Evolutionary conservation across 2,329 filamentous ascomycete genomes (phyloP), one percentile per base, ranked within the genome.

Genomic region (Rutstroemia sp.): DNA sequence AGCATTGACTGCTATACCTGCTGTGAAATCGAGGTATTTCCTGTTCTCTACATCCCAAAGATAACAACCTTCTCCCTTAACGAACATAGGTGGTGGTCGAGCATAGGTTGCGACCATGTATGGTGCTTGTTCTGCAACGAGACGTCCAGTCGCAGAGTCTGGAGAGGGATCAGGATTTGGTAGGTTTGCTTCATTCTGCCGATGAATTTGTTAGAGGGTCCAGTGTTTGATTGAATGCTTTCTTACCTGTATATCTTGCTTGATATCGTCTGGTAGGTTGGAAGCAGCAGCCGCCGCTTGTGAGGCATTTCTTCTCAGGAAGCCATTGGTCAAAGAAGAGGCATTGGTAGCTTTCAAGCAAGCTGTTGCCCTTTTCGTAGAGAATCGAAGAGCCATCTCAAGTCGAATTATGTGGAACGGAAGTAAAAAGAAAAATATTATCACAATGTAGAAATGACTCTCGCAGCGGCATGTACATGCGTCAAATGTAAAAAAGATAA

Each of bases 91-190:
- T 46, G 88, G 80, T 49, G 94, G 92, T 25, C 94, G 89, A 52
- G 90, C 85, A 73, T 99, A 99, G 53, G 94, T 99, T 2, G 91
- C 87, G 27, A 99, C 88, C 92, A 99, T 97, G 74, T 85, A 97
- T 3, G 88, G 87, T 34, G 85, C 80, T 66, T 91, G 85, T 59
- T 89, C 82, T 63, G 83, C 79, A 62, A 96, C 82, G 58, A 96
- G 80, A 30, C 84, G 79, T 37, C 84, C 81, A 62, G 89, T 95
- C 65, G 83, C 76, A 0, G 90, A 94, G 71, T 90, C 86, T 49
- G 81, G 66, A 14, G 83, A 68, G 38, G 90, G 90, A 67, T 95
- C 90, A 49, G 87, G 80, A 63, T 87, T 90, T 9, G 87, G 78
- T 12, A 87, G 69, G 2, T 71, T 66, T 21, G 73, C 69, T 49